Conservation (phyloP, 371 early-diverging fungal genomes). For the Mucor circinelloides region DNA sequence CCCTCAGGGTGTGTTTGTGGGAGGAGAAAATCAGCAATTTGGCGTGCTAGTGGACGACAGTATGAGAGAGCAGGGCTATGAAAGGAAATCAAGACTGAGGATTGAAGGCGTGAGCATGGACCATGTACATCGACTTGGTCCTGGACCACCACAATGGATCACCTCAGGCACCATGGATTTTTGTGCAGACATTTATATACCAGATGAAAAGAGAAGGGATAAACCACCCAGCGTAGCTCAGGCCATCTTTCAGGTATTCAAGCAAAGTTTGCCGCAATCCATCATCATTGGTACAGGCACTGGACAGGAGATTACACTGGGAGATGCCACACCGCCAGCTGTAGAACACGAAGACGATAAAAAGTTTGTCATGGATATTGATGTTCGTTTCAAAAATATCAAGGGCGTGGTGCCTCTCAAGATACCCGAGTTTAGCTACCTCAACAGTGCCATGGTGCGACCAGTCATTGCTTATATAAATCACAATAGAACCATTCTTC, state of each 20-base stretch:
- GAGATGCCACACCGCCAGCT: background rate
- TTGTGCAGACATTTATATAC: slow-evolving; percentile 71
- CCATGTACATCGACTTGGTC: slow-evolving; percentile 85
- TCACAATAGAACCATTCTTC: slow-evolving; percentile 80
- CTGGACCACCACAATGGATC: slow-evolving; percentile 95
- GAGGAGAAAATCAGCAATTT: slow-evolving; percentile 41
- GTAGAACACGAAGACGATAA: background rate
- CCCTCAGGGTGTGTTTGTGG: slow-evolving; percentile 46
- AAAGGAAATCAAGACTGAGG: slow-evolving; percentile 73
- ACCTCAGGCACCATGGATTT: slow-evolving; percentile 87
- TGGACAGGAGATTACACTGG: slow-evolving; percentile 3
- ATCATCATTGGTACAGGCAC: slow-evolving; percentile 51
- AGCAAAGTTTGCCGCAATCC: slow-evolving; percentile 63
- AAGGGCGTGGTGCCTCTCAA: slow-evolving; percentile 85
- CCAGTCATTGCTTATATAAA: slow-evolving; percentile 95
- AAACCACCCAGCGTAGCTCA: slow-evolving; percentile 56
- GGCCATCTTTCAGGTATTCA: slow-evolving; percentile 72
- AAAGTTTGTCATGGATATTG: slow-evolving; percentile 60
- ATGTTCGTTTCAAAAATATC: slow-evolving; percentile 84
- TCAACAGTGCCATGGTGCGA: slow-evolving; percentile 83
- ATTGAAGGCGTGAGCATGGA: slow-evolving; percentile 89
- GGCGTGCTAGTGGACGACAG: slow-evolving; percentile 38
- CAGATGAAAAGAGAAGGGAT: slow-evolving; percentile 50
- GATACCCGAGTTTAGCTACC: slow-evolving; percentile 69
- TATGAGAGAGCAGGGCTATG: slow-evolving; percentile 42